These are phyloP conservation scores for Theobroma cacao DNA, from an alignment of 345 rosid species.

Conservation along the genomic window DNA sequence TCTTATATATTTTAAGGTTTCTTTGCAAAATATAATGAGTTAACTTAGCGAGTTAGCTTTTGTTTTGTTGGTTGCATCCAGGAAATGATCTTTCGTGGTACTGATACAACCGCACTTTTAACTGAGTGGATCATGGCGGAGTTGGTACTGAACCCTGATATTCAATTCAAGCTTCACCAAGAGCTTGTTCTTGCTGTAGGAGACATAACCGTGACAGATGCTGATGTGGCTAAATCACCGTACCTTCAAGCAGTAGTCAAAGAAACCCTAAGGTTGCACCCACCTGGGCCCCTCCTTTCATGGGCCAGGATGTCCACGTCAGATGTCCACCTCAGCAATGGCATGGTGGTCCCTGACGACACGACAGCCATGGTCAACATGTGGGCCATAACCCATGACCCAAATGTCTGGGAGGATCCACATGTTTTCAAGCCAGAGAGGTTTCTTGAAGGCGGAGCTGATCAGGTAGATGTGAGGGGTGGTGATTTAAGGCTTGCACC, in stretches of 20 bases:
- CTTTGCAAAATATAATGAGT: background rate
- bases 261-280: slow-evolving; percentile 52
- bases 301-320: slow-evolving; percentile 59
- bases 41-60: background rate
- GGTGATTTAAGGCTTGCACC: slow-evolving; percentile 49
- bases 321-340: slow-evolving; percentile 49
- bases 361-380: slow-evolving; percentile 59
- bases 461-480: slow-evolving; percentile 42
- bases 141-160: slow-evolving; percentile 35
- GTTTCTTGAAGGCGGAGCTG: slow-evolving; percentile 33
- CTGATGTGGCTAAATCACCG: slow-evolving; percentile 29
- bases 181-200: slow-evolving; percentile 27
- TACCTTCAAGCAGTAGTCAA: slow-evolving; percentile 47
- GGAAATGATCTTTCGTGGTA: slow-evolving; percentile 63
- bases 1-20: background rate
- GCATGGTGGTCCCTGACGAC: slow-evolving; percentile 39
- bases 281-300: slow-evolving; percentile 55
- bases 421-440: slow-evolving; percentile 38
- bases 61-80: slow-evolving; percentile 12
- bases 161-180: slow-evolving; percentile 28
- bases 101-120: slow-evolving; percentile 49
- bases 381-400: slow-evolving; percentile 64
- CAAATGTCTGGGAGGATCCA: slow-evolving; percentile 40
- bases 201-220: slow-evolving; percentile 18
- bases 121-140: slow-evolving; percentile 57